These are phyloP conservation scores for Potentilla sterilis DNA, from an alignment of 306 rosid genomes.

Conservation along the genomic window DNA sequence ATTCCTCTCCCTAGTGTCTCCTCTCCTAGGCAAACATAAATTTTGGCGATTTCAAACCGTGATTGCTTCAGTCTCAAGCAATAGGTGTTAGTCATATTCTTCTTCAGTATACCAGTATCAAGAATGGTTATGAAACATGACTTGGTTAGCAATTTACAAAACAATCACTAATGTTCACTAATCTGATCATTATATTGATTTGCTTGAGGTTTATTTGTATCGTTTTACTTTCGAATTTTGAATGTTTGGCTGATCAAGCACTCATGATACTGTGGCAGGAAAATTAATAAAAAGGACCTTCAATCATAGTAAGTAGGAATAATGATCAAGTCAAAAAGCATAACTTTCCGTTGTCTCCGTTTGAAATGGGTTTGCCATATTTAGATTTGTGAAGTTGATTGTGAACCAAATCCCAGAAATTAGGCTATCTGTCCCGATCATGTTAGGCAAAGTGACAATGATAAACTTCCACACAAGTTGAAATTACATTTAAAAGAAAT, in stretches of 20 bases:
- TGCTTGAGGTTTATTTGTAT: not conserved
- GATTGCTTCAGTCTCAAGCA: no score
- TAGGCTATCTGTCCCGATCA: constrained; percentile 3
- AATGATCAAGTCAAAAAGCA: not conserved
- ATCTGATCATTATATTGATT: not conserved
- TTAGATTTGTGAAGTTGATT: not conserved
- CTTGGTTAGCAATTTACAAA: no score
- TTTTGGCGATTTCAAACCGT: not conserved
- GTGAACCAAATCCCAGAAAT: not conserved
- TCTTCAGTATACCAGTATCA: not conserved
- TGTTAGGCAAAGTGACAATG: not conserved
- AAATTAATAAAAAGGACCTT: not conserved
- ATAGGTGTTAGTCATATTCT: no score
- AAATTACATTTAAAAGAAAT: not conserved
- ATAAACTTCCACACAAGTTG: not conserved
- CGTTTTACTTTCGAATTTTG: not conserved
- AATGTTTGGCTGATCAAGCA: not conserved
- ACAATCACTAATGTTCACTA: no score
- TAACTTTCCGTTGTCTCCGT: not conserved
- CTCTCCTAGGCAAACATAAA: not conserved
- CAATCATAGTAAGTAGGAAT: not conserved
- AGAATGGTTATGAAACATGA: no score
- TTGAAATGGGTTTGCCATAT: not conserved
- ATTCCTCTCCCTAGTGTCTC: not conserved
- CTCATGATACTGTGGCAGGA: not conserved